These are phyloP conservation scores for Psidium friedrichsthalianum DNA, from an alignment of 345 rosid species.

Conservation along the genomic window DNA sequence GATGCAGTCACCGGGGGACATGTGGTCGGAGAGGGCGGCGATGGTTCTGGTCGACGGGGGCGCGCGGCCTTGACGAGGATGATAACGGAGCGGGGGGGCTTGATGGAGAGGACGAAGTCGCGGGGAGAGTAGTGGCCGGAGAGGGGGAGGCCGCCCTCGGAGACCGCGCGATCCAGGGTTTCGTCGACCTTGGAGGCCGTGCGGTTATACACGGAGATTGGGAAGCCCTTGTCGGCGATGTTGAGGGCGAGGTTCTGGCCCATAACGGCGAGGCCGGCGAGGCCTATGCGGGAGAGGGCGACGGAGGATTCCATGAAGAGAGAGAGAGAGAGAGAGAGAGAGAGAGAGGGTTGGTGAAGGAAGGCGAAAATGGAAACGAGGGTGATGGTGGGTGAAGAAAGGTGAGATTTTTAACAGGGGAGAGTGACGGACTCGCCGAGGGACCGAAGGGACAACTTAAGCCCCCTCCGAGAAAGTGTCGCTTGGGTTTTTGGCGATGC, in stretches of 20 bases:
- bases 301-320: constrained; percentile 50
- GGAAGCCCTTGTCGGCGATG: constrained; percentile 90
- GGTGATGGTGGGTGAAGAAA: not conserved
- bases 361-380: not conserved
- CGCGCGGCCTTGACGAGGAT: constrained; percentile 93
- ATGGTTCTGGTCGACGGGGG: constrained; percentile 95
- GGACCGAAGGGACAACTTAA: constrained; percentile 28
- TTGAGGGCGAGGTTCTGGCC: constrained; percentile 93
- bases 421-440: constrained; percentile 70
- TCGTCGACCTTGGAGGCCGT: constrained; percentile 87
- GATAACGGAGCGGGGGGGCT: constrained; percentile 81
- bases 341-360: not conserved
- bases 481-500: not conserved
- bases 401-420: not conserved
- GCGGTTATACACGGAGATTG: constrained; percentile 90
- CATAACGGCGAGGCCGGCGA: constrained; percentile 98
- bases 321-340: not conserved
- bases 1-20: constrained; percentile 79
- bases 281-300: constrained; percentile 70
- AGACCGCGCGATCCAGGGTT: constrained; percentile 55
- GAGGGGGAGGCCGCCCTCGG: constrained; percentile 69
- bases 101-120: constrained; percentile 83
- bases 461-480: not conserved
- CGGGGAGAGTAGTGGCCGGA: constrained; percentile 66
- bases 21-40: constrained; percentile 58